Evolutionary conservation across 108 stramenopile genomes (phyloP), one percentile per base, ranked within the genome.

Genomic region (Stephanodiscus triporus): DNA sequence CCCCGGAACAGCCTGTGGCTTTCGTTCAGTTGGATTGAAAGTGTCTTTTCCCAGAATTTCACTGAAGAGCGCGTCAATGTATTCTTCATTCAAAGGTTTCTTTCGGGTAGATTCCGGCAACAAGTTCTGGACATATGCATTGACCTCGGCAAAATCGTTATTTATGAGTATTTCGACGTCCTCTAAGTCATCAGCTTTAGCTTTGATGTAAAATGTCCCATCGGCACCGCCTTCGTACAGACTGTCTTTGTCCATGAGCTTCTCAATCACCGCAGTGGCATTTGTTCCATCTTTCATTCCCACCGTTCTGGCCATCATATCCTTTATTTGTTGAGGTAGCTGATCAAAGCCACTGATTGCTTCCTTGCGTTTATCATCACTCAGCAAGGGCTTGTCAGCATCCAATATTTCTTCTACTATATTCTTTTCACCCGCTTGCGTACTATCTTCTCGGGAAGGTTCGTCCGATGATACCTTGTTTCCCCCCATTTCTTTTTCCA

Each of bases 1-100:
- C 30, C 91, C 91, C 17, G 85, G 71, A 32, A 92, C 82, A 24
- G 70, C 48, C 63, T 89, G 86, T 6, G 88, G 91, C 65, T 92
- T 89, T 29, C 83, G 75, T 24, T 75, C 76, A 32, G 9, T 61
- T 6, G 87, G 87, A 75, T 84, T 86, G 36, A 87, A 92, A 5
- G 70, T 70, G 38, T 83, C 85, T 20, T 68, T 73, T 22, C 72
- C 75, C 57, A 91, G 62, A 26, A 88, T 61, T 32, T 90, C 82
- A 10, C 29, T 56, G 48, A 53, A 79, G 22, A 81, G 78, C 30
- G 47, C 66, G 74, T 73, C 68, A 11, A 87, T 75, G 55, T 87
- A 84, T 48, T 87, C 86, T n/a, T 69, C 60, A 13, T 82, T 69
- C 26, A 68, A 36, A 0, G 69, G 78, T 63, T 85, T 79, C 69